Percentiles rank a stretch among this genome's conserved stretches.
These are phyloP conservation scores for Solanum lycopersicoides DNA, from an alignment of 257 asterid genomes.

Conservation along the genomic window DNA sequence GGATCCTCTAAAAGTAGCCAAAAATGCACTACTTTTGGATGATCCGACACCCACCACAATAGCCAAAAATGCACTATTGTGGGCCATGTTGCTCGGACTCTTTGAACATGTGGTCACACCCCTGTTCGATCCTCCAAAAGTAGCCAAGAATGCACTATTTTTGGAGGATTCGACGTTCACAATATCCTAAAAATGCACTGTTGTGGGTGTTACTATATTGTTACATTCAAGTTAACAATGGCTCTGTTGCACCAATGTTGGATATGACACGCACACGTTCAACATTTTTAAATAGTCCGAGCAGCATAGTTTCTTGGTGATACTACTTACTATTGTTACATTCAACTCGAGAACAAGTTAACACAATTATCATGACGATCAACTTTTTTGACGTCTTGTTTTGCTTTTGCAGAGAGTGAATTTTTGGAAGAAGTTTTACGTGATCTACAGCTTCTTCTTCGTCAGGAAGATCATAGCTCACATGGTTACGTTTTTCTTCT, in stretches of 20 bases:
- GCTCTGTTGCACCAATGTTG: background rate
- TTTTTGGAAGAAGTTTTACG: constrained; percentile 76
- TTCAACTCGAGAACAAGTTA: background rate
- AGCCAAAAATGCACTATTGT: background rate
- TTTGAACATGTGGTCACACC: background rate
- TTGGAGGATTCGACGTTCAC: background rate
- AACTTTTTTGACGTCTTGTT: background rate
- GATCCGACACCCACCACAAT: background rate
- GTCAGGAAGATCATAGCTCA: constrained; percentile 92
- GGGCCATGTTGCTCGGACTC: background rate
- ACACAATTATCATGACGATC: background rate
- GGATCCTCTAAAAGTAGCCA: background rate
- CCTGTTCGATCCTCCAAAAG: background rate
- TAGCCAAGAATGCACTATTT: background rate
- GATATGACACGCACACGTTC: background rate
- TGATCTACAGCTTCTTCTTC: constrained; percentile 97
- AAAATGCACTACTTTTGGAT: background rate
- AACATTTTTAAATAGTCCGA: background rate
- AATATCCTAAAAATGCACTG: background rate
- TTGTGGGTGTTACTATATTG: background rate
- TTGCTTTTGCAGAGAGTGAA: constrained; percentile 53
- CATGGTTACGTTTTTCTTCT: constrained; percentile 69
- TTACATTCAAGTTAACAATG: background rate
- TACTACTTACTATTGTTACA: background rate
- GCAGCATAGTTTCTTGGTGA: background rate